These are phyloP conservation scores for Amorphotheca resinae DNA, from an alignment of 495 filamentous ascomycete genomes.

Conservation along the genomic window DNA sequence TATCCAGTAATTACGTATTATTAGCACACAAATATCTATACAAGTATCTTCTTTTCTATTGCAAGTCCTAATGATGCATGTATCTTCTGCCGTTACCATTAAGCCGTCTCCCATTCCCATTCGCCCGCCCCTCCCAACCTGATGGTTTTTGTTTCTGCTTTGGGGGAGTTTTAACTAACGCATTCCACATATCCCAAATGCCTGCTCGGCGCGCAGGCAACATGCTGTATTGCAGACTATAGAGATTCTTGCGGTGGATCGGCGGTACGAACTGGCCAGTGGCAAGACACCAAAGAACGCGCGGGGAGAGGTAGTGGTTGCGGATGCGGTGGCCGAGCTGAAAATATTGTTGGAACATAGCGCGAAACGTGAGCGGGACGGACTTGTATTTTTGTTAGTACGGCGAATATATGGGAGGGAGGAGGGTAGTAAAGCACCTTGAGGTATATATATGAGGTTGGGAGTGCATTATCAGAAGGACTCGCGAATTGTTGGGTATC, in stretches of 20 bases:
- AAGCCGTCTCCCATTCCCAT: conserved; percentile 14
- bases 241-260: conserved; percentile 86
- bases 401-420: not conserved
- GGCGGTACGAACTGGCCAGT: conserved; percentile 85
- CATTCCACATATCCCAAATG: conserved; percentile 74
- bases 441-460: conserved; percentile 65
- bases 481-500: conserved; percentile 41
- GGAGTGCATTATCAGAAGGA: conserved; percentile 24
- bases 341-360: conserved; percentile 96
- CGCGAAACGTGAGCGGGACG: conserved; percentile 74
- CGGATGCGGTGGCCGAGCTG: conserved; percentile 84
- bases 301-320: conserved; percentile 85
- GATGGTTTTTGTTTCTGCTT: conserved; percentile 1
- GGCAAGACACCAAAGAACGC: conserved; percentile 73
- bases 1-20: not conserved
- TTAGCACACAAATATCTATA: not conserved
- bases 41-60: not conserved
- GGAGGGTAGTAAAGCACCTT: conserved; percentile 41
- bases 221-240: conserved; percentile 98
- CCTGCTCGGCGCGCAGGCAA: conserved; percentile 69
- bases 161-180: conserved; percentile 37
- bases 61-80: not conserved
- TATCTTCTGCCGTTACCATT: conserved; percentile 12
- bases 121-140: conserved; percentile 1
- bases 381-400: conserved; percentile 38